phyloP scores from a whole-genome alignment of 495 filamentous ascomycete species.

The Penicillium herquei region DNA sequence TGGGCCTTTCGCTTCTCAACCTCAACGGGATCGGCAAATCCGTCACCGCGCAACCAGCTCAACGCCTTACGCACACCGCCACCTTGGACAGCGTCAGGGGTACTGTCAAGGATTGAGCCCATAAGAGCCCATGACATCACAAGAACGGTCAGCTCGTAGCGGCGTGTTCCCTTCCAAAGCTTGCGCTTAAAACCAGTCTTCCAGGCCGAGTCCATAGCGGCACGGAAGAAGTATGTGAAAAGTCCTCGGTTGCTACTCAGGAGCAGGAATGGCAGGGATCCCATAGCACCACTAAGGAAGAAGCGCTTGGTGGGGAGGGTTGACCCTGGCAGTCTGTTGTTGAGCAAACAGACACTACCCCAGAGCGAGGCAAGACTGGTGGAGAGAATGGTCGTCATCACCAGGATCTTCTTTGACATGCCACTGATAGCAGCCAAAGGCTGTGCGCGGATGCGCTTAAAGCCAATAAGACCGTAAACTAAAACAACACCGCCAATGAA shows the following conservation, averaged over 20 bases:
- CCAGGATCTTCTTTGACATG: constrained; percentile 61
- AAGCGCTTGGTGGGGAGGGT: constrained; percentile 79
- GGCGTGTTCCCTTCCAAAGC: constrained; percentile 75
- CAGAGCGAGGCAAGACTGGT: constrained; percentile 77
- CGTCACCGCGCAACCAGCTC: constrained; percentile 71
- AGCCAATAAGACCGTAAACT: constrained; percentile 64
- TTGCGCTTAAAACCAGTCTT: constrained; percentile 86
- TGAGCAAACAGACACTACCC: constrained; percentile 85
- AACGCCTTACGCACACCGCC: constrained; percentile 68
- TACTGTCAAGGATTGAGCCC: constrained; percentile 72
- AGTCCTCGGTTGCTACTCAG: constrained; percentile 61
- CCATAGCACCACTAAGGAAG: constrained; percentile 82
- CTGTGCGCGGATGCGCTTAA: constrained; percentile 60
- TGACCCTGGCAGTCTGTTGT: constrained; percentile 68
- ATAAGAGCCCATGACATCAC: constrained; percentile 72
- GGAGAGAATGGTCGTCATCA: constrained; percentile 70
- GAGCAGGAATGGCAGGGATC: constrained; percentile 75
- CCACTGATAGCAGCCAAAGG: constrained; percentile 64
- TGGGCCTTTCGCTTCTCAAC: constrained; percentile 32
- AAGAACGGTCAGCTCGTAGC: constrained; percentile 82
- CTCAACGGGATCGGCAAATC: constrained; percentile 50
- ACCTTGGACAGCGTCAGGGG: constrained; percentile 65
- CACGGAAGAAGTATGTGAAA: constrained; percentile 68
- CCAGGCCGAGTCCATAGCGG: constrained; percentile 78
- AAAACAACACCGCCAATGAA: constrained; percentile 71